Conservation (phyloP, 75 land plant species). For the Cupressus sempervirens region DNA sequence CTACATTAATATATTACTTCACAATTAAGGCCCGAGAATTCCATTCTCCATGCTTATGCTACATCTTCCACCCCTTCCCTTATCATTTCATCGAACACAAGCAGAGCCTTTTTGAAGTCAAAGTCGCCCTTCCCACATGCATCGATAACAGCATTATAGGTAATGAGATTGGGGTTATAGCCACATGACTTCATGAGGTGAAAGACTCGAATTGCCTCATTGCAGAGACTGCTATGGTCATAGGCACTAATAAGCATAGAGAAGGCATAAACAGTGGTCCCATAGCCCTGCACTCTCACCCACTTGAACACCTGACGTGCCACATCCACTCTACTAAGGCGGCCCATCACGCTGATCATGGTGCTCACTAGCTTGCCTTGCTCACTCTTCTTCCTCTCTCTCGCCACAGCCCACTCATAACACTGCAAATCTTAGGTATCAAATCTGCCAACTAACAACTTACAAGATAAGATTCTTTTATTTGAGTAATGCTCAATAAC, state of each 20-base stretch:
- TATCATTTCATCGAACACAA: conserved; percentile 73
- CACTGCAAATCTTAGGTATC: too few species aligned
- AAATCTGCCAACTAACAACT: too few species aligned
- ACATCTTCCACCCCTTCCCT: conserved; percentile 67
- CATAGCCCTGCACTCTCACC: conserved; percentile 65
- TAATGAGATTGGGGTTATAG: conserved; percentile 78
- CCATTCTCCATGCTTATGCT: too few species aligned
- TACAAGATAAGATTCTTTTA: too few species aligned
- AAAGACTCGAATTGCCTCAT: conserved; percentile 68
- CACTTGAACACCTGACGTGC: conserved; percentile 62
- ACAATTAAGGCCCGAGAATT: too few species aligned
- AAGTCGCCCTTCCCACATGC: conserved; percentile 94
- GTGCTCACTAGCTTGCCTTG: conserved; percentile 73
- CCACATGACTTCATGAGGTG: conserved; percentile 65
- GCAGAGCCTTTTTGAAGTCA: conserved; percentile 45
- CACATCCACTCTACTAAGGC: conserved; percentile 68
- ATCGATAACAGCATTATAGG: conserved; percentile 91
- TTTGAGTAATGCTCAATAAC: too few species aligned
- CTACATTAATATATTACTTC: too few species aligned
- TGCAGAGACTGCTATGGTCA: conserved; percentile 64
- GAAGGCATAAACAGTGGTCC: conserved; percentile 73
- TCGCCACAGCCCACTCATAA: conserved; percentile 67
- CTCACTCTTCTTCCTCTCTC: conserved; percentile 40
- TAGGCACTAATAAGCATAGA: conserved; percentile 90
- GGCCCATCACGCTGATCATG: conserved; percentile 76